Conservation (phyloP, 2,329 filamentous ascomycete genomes). For the Didymellaceae sp. region DNA sequence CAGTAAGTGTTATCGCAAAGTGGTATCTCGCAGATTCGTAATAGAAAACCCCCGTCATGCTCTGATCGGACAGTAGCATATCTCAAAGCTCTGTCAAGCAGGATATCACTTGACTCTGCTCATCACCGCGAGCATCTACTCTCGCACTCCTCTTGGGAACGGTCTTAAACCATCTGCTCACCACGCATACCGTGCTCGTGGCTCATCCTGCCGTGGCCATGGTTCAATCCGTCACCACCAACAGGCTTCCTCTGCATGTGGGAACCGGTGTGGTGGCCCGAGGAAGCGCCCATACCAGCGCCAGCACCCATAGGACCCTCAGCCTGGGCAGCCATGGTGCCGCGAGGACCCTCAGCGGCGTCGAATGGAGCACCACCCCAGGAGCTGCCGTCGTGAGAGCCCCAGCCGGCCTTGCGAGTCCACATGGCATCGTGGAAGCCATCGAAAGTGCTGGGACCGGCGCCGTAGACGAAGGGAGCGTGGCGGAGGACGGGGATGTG, state of each 20-base stretch:
- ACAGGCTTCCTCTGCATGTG: constrained; percentile 42
- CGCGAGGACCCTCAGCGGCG: constrained; percentile 47
- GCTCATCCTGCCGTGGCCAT: constrained; percentile 25
- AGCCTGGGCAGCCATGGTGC: constrained; percentile 39
- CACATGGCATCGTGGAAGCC: constrained; percentile 62
- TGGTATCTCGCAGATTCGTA: constrained; percentile 11
- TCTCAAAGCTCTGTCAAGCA: not conserved
- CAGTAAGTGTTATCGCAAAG: not conserved
- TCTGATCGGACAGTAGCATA: no score
- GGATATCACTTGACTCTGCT: not conserved
- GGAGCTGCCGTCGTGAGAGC: constrained; percentile 50
- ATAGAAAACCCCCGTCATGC: not conserved
- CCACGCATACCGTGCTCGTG: constrained; percentile 21
- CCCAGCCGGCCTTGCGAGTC: constrained; percentile 68
- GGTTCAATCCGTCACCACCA: constrained; percentile 25
- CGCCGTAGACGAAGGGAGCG: constrained; percentile 61
- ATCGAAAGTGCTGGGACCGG: constrained; percentile 46
- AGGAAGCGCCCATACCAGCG: constrained; percentile 23
- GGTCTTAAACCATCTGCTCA: constrained; percentile 36
- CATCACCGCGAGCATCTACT: not conserved
- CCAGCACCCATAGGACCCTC: constrained; percentile 37
- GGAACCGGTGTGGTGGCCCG: constrained; percentile 29
- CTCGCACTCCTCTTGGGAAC: not conserved
- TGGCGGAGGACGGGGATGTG: constrained; percentile 70
- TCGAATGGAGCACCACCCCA: constrained; percentile 54